phyloP scores from a whole-genome alignment of 768 basidiomycete species.

The Serendipita sp. region DNA sequence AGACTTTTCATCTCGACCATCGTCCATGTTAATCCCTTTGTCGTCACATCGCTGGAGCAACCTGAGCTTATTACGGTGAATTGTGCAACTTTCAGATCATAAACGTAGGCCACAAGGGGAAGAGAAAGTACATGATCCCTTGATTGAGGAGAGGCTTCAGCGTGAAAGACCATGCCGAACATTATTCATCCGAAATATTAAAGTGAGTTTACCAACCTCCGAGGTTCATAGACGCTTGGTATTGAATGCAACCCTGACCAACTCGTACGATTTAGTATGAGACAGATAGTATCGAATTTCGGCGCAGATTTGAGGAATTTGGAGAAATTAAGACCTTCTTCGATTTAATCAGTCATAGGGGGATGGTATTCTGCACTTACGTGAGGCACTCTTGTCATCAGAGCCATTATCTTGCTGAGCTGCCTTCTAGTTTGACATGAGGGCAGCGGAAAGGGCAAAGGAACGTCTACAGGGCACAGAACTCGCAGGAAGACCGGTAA shows the following conservation, averaged over 20 bases:
- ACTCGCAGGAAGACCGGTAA: slow-evolving; percentile 75
- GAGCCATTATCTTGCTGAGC: not conserved
- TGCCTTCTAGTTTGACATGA: slow-evolving; percentile 59
- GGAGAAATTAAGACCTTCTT: slow-evolving; percentile 97
- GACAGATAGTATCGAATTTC: slow-evolving; percentile 72
- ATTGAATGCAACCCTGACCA: not conserved
- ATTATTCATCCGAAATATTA: slow-evolving; percentile 93
- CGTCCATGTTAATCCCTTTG: not conserved
- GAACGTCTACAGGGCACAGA: slow-evolving; percentile 81
- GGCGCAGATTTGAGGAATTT: slow-evolving; percentile 74
- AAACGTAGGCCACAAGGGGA: slow-evolving; percentile 29
- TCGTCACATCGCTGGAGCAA: not conserved
- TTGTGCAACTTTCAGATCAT: not conserved
- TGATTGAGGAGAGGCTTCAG: slow-evolving; percentile 87
- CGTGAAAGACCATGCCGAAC: slow-evolving; percentile 91
- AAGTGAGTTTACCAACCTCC: slow-evolving; percentile 44
- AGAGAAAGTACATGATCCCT: slow-evolving; percentile 78
- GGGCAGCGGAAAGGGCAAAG: slow-evolving; percentile 83
- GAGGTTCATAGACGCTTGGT: slow-evolving; percentile 9
- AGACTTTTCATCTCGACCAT: not conserved
- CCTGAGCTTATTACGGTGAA: slow-evolving; percentile 3
- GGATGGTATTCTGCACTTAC: slow-evolving; percentile 99
- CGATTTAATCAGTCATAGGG: slow-evolving; percentile 82
- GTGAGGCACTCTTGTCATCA: slow-evolving; percentile 37
- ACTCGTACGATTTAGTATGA: slow-evolving; percentile 45